Percentiles rank a stretch among this genome's conserved stretches.
Conservation (phyloP, 1,284 basidiomycete species). For the Cryptococcus hybrid region DNA sequence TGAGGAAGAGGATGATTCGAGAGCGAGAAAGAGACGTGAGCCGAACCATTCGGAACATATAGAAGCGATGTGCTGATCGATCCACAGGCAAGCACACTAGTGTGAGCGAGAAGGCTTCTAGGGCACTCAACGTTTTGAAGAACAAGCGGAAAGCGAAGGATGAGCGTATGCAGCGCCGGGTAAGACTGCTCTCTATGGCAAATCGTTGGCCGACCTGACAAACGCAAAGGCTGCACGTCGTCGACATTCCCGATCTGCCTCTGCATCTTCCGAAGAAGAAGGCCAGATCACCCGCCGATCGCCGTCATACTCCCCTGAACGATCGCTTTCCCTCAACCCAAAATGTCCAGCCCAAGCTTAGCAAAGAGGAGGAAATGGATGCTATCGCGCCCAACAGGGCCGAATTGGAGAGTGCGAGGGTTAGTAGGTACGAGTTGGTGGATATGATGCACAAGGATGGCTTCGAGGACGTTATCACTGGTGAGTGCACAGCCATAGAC, state of each 20-base stretch:
- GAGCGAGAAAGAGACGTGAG: slow-evolving; percentile 55
- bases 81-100: slow-evolving; percentile 68
- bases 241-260: slow-evolving; percentile 37
- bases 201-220: neutral
- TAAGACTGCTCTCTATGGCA: slow-evolving; percentile 4
- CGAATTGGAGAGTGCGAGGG: slow-evolving; percentile 71
- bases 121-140: slow-evolving; percentile 77
- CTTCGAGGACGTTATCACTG: slow-evolving; percentile 27
- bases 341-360: slow-evolving; percentile 45
- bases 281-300: slow-evolving; percentile 58
- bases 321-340: slow-evolving; percentile 51
- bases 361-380: slow-evolving; percentile 56
- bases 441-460: slow-evolving; percentile 37
- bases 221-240: slow-evolving; percentile 50
- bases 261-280: slow-evolving; percentile 58
- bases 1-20: slow-evolving; percentile 28
- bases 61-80: slow-evolving; percentile 29
- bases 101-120: slow-evolving; percentile 75
- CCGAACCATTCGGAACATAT: slow-evolving; percentile 26
- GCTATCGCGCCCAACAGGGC: slow-evolving; percentile 63
- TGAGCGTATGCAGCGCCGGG: slow-evolving; percentile 34
- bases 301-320: slow-evolving; percentile 55
- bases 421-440: slow-evolving; percentile 71
- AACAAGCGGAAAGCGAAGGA: slow-evolving; percentile 67
- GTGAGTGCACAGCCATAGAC: slow-evolving; percentile 8